phyloP scores from a whole-genome alignment of 75 land plant genomes.

The Selaginella tamariscina region DNA sequence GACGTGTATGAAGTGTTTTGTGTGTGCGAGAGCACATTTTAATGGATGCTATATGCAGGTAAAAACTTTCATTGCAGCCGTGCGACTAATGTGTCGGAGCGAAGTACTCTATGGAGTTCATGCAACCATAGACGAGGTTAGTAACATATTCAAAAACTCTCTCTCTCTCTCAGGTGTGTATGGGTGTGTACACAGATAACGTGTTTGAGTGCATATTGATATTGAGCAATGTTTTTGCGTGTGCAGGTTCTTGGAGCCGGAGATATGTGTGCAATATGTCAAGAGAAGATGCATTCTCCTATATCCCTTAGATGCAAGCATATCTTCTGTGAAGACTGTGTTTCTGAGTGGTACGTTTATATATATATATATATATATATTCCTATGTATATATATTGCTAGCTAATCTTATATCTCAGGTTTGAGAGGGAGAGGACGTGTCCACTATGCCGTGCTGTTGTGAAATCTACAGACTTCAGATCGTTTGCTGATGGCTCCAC shows the following conservation, averaged over 20 bases:
- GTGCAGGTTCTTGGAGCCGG: conserved; percentile 78
- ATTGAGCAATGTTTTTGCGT: neutral
- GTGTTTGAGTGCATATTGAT: neutral
- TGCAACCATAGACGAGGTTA: conserved; percentile 95
- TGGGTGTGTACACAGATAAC: neutral
- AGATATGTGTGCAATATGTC: conserved; percentile 96
- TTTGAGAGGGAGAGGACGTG: conserved; percentile 10
- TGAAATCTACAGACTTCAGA: conserved; percentile 4
- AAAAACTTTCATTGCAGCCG: conserved; percentile 65
- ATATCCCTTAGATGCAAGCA: conserved; percentile 91
- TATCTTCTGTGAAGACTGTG: conserved; percentile 97
- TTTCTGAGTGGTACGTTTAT: conserved; percentile 77
- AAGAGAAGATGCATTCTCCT: conserved; percentile 98
- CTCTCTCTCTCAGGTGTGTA: neutral
- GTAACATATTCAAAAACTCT: neutral
- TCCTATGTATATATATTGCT: neutral
- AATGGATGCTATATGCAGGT: conserved; percentile 37
- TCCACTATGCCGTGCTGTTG: conserved; percentile 2
- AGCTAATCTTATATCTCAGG: neutral
- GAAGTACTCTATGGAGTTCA: conserved; percentile 93
- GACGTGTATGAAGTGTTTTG: neutral
- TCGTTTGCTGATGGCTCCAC: neutral
- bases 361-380: neutral
- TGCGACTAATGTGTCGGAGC: conserved; percentile 72
- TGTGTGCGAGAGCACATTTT: neutral